Evolutionary conservation across 2,329 filamentous ascomycete genomes (phyloP), one percentile per base, ranked within the genome.

Genomic region (Trichoderma pleuroti): DNA sequence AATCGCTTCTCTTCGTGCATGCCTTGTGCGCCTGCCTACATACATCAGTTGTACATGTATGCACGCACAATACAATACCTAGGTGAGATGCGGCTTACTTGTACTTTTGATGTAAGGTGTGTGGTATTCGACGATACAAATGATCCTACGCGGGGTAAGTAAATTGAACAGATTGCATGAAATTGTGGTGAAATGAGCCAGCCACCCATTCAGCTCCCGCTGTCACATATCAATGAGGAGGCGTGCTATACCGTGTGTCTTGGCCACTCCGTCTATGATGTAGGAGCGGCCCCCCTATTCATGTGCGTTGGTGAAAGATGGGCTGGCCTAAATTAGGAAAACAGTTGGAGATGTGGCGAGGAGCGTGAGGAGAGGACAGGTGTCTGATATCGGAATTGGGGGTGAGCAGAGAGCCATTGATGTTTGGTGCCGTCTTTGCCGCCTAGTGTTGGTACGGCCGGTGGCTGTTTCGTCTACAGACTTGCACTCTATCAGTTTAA

Each of bases 71-170:
- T 52, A 52, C 46, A 52, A 5, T 36, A 61, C n/a, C 21, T 26
- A 61, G 34, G 34, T 34, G 32, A 34, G 32, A 21, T 39, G 36
- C n/a, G n/a, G 46, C 46, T 52, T 52, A 52, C 46, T 52, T 52
- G 21, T 52, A 52, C 46, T 52, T 52, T 52, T 24, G 46, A 21
- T 12, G 46, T 24, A 52, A 52, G 46, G 46, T 52, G 46, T 52
- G 57, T 61, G 24, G 57, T 16, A 39, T 36, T 61, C 57, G 21
- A 24, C 21, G n/a, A 39, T 61, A n/a, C 39, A 39, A 9, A 16
- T 21, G 57, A 61, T 61, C 57, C 57, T 61, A 61, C 57, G 57
- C 57, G 57, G 57, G 57, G 57, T 61, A 61, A 26, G 32, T 36
- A 61, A 61, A 61, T 21, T 61, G 57, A 61, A 39, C 32, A 34